phyloP scores from a whole-genome alignment of 139 green algal genomes.

The Chlorella sp. region DNA sequence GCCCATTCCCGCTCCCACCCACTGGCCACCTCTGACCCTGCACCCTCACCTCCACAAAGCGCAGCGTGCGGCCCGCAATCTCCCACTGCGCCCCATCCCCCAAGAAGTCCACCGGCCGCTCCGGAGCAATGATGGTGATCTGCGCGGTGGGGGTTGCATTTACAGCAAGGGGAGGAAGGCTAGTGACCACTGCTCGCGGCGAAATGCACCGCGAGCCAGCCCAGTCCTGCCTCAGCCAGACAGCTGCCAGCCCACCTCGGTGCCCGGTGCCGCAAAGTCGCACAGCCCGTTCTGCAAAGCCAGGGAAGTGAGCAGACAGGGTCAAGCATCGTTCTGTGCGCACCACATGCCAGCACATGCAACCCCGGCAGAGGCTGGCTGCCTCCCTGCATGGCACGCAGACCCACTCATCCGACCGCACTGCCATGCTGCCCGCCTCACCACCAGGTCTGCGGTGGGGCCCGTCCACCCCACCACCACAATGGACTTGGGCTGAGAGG shows the following conservation, averaged over 20 bases:
- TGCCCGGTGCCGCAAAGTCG: constrained; percentile 36
- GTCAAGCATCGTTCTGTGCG: too few relatives aligned
- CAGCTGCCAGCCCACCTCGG: constrained; percentile 8
- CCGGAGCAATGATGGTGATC: constrained; percentile 16
- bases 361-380: too few relatives aligned
- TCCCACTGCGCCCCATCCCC: not conserved
- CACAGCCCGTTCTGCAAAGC: constrained; percentile 22
- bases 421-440: not conserved
- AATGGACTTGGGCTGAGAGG: constrained; percentile 28
- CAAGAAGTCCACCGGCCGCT: constrained; percentile 26
- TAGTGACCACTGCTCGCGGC: too few relatives aligned
- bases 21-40: too few relatives aligned
- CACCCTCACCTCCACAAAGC: not conserved
- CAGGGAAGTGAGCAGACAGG: not conserved
- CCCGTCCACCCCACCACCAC: constrained; percentile 49
- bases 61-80: constrained; percentile 12
- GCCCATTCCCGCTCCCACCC: too few relatives aligned
- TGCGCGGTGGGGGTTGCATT: too few relatives aligned
- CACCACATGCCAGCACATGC: not conserved
- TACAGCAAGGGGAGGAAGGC: too few relatives aligned
- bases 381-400: not conserved
- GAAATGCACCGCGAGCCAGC: too few relatives aligned
- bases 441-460: constrained; percentile 24
- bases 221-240: too few relatives aligned
- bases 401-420: not conserved